Conservation (phyloP, 306 rosid genomes). For the Lupinus albus region DNA sequence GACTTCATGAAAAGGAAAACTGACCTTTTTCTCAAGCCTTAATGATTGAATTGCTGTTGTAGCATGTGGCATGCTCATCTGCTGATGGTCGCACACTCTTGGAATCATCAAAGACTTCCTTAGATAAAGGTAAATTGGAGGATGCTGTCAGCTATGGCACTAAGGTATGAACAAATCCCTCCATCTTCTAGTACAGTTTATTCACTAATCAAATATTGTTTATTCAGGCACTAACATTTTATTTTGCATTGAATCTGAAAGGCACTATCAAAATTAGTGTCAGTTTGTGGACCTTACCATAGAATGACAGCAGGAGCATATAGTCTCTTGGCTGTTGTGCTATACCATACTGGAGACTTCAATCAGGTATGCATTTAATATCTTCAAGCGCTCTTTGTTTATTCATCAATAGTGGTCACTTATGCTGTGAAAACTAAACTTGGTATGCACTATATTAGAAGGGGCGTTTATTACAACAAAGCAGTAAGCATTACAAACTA, state of each 20-base stretch:
- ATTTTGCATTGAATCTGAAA: constrained; percentile 50
- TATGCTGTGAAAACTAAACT: constrained; percentile 18
- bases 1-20: constrained; percentile 8
- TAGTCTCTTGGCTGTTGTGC: constrained; percentile 94
- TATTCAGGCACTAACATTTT: constrained; percentile 31
- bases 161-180: constrained; percentile 59
- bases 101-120: constrained; percentile 94
- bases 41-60: constrained; percentile 37
- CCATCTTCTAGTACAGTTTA: constrained; percentile 16
- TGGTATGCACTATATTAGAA: background rate
- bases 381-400: constrained; percentile 23
- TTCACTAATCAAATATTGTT: constrained; percentile 5
- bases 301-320: constrained; percentile 99
- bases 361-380: constrained; percentile 66
- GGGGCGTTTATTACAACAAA: too few species aligned
- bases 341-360: constrained; percentile 96
- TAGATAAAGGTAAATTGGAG: constrained; percentile 98
- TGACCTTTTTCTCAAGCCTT: constrained; percentile 23
- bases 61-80: constrained; percentile 98
- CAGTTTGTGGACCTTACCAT: constrained; percentile 94
- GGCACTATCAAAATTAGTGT: constrained; percentile 90
- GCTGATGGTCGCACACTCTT: constrained; percentile 95
- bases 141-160: constrained; percentile 97
- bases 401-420: constrained; percentile 35
- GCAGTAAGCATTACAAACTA: background rate